These are phyloP conservation scores for Calonectria hongkongensis DNA, from an alignment of 2,329 filamentous ascomycete genomes.

Conservation along the genomic window DNA sequence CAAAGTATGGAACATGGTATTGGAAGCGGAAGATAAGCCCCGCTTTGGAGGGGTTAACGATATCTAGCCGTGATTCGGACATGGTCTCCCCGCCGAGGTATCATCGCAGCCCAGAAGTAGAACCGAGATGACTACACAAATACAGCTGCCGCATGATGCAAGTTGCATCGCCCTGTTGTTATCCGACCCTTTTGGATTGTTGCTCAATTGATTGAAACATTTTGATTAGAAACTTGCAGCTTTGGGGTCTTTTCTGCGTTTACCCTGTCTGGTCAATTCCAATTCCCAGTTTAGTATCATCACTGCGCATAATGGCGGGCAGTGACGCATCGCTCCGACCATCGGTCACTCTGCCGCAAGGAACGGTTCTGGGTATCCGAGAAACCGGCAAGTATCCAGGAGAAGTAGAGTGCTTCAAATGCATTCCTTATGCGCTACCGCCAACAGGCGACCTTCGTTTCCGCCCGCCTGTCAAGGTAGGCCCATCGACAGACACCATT, in stretches of 20 bases:
- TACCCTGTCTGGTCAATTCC: background rate
- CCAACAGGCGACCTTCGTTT: constrained; percentile 69
- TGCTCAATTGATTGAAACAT: background rate
- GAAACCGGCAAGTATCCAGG: constrained; percentile 47
- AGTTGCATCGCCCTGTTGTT: background rate
- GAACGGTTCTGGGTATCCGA: constrained; percentile 48
- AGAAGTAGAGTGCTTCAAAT: constrained; percentile 65
- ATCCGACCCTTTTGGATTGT: background rate
- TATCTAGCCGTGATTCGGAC: constrained; percentile 11
- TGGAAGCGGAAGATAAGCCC: constrained; percentile 10
- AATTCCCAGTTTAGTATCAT: background rate
- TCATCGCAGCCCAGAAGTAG: constrained; percentile 25
- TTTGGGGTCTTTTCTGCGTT: background rate
- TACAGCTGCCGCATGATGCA: background rate
- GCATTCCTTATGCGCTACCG: constrained; percentile 69
- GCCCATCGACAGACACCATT: constrained; percentile 54
- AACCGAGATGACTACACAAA: background rate
- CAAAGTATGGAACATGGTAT: constrained; percentile 5
- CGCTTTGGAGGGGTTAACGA: constrained; percentile 6
- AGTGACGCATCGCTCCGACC: background rate
- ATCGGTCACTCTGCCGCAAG: constrained; percentile 46
- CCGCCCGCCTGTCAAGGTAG: constrained; percentile 58
- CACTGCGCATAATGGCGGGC: background rate
- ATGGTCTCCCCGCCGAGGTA: constrained; percentile 3
- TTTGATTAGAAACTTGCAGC: background rate